Percentiles rank a stretch among this genome's conserved stretches.
phyloP scores from a whole-genome alignment of 2,329 filamentous ascomycete genomes.

The Ascochyta clinopodiicola region DNA sequence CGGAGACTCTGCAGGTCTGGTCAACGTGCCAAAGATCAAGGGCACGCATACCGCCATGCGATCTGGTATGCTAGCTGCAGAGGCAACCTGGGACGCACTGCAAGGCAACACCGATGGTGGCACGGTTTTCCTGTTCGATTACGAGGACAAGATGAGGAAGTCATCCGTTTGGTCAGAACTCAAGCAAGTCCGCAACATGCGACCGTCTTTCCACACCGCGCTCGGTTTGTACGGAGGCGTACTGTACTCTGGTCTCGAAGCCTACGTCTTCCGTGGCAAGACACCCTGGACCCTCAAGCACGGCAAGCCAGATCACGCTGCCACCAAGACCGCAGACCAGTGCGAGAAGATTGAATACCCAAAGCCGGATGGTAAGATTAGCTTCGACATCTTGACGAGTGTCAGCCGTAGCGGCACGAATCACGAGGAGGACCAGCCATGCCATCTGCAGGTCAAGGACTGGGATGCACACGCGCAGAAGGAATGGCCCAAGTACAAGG shows the following conservation, averaged over 20 bases:
- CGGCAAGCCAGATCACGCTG: conserved; percentile 75
- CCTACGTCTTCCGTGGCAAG: conserved; percentile 83
- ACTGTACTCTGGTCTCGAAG: conserved; percentile 90
- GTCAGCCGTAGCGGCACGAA: conserved; percentile 96
- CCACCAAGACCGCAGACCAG: conserved; percentile 79
- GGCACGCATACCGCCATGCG: conserved; percentile 98
- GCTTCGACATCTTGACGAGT: conserved; percentile 94
- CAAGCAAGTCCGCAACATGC: conserved; percentile 95
- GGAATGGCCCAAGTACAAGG: conserved; percentile 87
- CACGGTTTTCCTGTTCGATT: conserved; percentile 90
- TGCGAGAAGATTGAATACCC: conserved; percentile 93
- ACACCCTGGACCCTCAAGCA: conserved; percentile 93
- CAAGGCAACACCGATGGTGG: conserved; percentile 61
- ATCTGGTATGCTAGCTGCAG: conserved; percentile 93
- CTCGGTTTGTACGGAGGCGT: conserved; percentile 90
- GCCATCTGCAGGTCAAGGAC: conserved; percentile 92
- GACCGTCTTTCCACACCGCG: conserved; percentile 88
- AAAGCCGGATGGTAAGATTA: conserved; percentile 94
- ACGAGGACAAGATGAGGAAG: conserved; percentile 85
- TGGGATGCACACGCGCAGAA: conserved; percentile 88
- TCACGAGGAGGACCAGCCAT: conserved; percentile 97
- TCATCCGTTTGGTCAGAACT: conserved; percentile 94
- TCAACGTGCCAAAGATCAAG: conserved; percentile 99
- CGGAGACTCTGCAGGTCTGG: conserved; percentile 92
- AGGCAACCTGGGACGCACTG: conserved; percentile 84